Base-by-base conservation (phyloP, 179 eudicot species). In the Camellia oleifera region DNA sequence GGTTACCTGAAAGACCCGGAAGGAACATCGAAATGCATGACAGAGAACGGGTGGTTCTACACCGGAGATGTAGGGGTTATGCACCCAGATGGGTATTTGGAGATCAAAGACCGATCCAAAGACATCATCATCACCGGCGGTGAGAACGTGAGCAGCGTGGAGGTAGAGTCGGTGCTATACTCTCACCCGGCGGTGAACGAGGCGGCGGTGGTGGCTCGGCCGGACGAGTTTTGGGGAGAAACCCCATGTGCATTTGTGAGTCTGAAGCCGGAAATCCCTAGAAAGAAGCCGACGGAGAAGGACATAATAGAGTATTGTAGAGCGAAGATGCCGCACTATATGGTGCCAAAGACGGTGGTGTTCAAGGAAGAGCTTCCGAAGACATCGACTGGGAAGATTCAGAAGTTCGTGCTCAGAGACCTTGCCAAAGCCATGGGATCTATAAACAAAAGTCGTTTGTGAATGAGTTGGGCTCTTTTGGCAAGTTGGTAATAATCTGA, bases 221-320 rank as follows among this genome's bases (percentile, higher is more conserved):
- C 93, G 14, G 97, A 92, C 54, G 87, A 87, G 83, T 83, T 82
- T 18, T 92, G 93, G 93, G 93, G 93, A 0, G 97, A 92, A 80
- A 88, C 94, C 26, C 94, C 92, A 48, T 90, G 92, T 20, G 97
- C 97, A 0, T 90, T 92, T 46, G 80, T 92, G 75, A 90, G 92
- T 67, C 61, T 92, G 81, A 88, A 84, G 81, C 79, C 80, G 56
- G 86, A 78, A 23, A 56, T 46, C 40, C 48, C 20, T 72, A 54
- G 58, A 48, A 84, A 63, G 12, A 84, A 63, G 12, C 79, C 88
- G 66, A 79, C 85, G 61, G 97, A 90, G 81, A 72, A 73, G 53
- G 91, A 90, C 17, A 62, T 92, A 1, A 82, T 84, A 0, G 91
- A 81, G 82, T 90, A 73, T 72, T 92, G 96, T 62, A 82, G 89